Conservation (phyloP, 2,329 filamentous ascomycete species). For the Epichloe brachyelytri region DNA sequence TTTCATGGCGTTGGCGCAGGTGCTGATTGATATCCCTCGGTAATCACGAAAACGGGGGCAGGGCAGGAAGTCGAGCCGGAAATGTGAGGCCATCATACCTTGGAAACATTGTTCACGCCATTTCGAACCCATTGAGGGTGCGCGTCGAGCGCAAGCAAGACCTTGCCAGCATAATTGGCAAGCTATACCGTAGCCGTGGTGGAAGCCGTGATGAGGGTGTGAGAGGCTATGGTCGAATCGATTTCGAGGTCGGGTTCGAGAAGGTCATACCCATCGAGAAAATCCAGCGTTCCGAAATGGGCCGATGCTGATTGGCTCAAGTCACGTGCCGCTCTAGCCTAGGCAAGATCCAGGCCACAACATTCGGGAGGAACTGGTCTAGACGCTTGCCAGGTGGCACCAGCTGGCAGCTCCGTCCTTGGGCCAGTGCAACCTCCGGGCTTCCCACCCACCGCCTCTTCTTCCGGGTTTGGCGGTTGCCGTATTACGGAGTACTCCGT, state of each 20-base stretch:
- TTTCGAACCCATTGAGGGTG: constrained; percentile 68
- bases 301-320: constrained; percentile 27
- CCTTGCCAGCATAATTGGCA: constrained; percentile 79
- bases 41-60: constrained; percentile 3
- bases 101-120: constrained; percentile 57
- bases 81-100: constrained; percentile 43
- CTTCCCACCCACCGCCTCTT: background rate
- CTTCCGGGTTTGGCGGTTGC: background rate
- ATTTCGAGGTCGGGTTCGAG: constrained; percentile 25
- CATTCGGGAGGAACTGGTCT: background rate
- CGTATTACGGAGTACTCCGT: too few species aligned
- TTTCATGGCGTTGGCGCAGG: constrained; percentile 11
- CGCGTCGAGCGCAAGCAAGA: constrained; percentile 82
- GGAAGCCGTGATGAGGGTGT: constrained; percentile 22
- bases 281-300: constrained; percentile 32
- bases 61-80: constrained; percentile 11
- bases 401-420: background rate
- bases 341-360: constrained; percentile 2
- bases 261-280: constrained; percentile 24
- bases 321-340: constrained; percentile 22
- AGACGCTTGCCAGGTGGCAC: background rate
- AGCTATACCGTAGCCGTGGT: constrained; percentile 26
- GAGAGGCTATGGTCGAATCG: constrained; percentile 23
- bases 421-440: background rate
- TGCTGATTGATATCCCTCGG: constrained; percentile 18